Base-by-base conservation (phyloP, 257 asterid species). In the Solanum medicagineum region DNA sequence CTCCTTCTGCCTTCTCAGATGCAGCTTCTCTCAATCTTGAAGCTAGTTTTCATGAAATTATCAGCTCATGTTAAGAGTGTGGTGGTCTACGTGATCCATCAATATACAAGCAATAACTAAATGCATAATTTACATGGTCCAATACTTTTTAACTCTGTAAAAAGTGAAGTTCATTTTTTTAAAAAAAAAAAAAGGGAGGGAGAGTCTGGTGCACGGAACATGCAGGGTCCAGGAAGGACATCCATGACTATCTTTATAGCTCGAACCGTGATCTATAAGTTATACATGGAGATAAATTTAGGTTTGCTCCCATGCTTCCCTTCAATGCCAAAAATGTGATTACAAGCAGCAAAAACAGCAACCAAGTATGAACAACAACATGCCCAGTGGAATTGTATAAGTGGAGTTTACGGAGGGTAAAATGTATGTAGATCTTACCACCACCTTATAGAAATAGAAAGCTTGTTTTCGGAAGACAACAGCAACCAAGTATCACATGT, bases 1-100 rank as follows among this genome's bases (percentile, higher is more conserved):
- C 89, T 51, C 89, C 89, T 66, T 74, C 89, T 29, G 89, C 89
- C n/a, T 42, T 88, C 45, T 86, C 89, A 47, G 15, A 83, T 55
- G 85, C 87, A 55, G 87, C 89, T 65, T 22, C 85, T 69, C 89
- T 80, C 57, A 84, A 17, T 87, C 87, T 87, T 45, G 87, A 84
- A 70, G 89, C 87, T 84, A 49, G 62, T 16, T 36, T 47, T 57
- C 73, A 73, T 44, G 36, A 11, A 69, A 44, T 73, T 45, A 12
- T 7, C 40, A n/a, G 1, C 29, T 71, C 51, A 36, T 6, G 22
- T 69, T 69, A 36, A 15, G 11, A 69, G 15, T 1, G 2, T 14
- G 7, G 22, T 10, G 49, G 16, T 13, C 16, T 20, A 32, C 22
- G 11, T 45, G 69, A 22, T 51, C 12, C 26, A 20, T 49, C n/a